Conservation (phyloP, 345 rosid species). For the Rhizophora mangle region DNA sequence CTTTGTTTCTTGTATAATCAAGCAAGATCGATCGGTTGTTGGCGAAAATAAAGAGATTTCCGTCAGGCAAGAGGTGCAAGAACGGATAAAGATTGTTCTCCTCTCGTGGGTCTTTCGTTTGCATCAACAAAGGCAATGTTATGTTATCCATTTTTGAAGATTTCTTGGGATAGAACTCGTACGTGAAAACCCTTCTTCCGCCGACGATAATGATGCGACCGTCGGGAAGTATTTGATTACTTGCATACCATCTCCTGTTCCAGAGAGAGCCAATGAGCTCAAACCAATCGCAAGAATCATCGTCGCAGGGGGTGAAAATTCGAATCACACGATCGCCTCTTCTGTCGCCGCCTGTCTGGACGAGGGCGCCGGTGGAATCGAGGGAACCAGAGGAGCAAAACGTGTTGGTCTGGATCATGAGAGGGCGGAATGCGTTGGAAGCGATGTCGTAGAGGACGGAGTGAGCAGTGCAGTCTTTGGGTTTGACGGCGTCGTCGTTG, state of each 20-base stretch:
- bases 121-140: constrained; percentile 46
- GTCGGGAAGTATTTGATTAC: constrained; percentile 22
- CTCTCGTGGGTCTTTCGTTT: constrained; percentile 55
- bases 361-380: constrained; percentile 50
- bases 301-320: constrained; percentile 48
- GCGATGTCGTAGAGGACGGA: constrained; percentile 60
- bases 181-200: constrained; percentile 20
- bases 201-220: constrained; percentile 23
- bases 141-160: not conserved
- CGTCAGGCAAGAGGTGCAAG: constrained; percentile 66
- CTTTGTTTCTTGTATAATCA: constrained; percentile 40
- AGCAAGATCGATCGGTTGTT: constrained; percentile 59
- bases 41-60: constrained; percentile 76
- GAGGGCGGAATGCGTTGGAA: constrained; percentile 58
- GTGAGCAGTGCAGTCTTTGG: constrained; percentile 71
- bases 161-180: constrained; percentile 25
- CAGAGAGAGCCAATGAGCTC: constrained; percentile 33
- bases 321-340: constrained; percentile 58
- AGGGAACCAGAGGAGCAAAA: constrained; percentile 91
- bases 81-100: constrained; percentile 89
- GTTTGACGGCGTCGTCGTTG: constrained; percentile 27
- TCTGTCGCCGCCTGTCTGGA: constrained; percentile 74
- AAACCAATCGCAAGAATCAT: constrained; percentile 55
- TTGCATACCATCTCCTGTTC: constrained; percentile 25
- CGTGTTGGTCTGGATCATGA: constrained; percentile 57